These are phyloP conservation scores for Diaporthe sp. DNA, from an alignment of 2,329 filamentous ascomycete genomes.

Conservation along the genomic window DNA sequence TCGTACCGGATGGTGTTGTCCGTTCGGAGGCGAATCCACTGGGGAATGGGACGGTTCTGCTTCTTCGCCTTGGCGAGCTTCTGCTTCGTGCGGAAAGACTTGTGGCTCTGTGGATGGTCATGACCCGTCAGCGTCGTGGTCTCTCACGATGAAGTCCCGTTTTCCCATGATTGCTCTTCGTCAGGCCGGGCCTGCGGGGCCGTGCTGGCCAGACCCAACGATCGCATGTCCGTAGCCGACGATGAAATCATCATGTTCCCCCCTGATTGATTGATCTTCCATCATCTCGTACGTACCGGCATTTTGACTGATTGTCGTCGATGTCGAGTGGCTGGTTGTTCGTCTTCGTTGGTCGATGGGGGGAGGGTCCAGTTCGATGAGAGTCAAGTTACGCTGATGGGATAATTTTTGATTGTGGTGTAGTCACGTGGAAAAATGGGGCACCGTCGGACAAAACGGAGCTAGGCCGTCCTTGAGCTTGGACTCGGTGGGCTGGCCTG, in stretches of 20 bases:
- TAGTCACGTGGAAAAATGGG: conserved; percentile 27
- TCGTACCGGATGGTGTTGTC: conserved; percentile 99
- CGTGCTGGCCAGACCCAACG: neutral
- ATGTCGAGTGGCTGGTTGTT: conserved; percentile 46
- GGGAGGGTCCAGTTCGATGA: conserved; percentile 35
- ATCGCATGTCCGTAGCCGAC: neutral
- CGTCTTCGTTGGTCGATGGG: conserved; percentile 46
- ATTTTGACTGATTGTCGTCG: conserved; percentile 55
- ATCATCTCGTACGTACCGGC: conserved; percentile 52
- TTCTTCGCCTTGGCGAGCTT: conserved; percentile 99
- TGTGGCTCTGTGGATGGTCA: conserved; percentile 82
- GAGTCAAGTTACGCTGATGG: conserved; percentile 5
- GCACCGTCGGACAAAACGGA: neutral
- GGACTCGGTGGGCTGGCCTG: neutral
- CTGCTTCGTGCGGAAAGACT: conserved; percentile 99
- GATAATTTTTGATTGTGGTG: conserved; percentile 31
- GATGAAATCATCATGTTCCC: neutral
- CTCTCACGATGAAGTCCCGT: conserved; percentile 11
- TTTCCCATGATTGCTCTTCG: neutral
- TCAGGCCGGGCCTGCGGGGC: neutral
- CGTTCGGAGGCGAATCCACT: conserved; percentile 99
- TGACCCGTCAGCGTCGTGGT: conserved; percentile 38
- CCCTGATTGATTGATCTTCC: neutral
- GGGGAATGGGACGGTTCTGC: conserved; percentile 99
- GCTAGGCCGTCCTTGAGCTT: neutral